These are phyloP conservation scores for Prinsepia uniflora DNA, from an alignment of 306 rosid genomes.

Conservation along the genomic window DNA sequence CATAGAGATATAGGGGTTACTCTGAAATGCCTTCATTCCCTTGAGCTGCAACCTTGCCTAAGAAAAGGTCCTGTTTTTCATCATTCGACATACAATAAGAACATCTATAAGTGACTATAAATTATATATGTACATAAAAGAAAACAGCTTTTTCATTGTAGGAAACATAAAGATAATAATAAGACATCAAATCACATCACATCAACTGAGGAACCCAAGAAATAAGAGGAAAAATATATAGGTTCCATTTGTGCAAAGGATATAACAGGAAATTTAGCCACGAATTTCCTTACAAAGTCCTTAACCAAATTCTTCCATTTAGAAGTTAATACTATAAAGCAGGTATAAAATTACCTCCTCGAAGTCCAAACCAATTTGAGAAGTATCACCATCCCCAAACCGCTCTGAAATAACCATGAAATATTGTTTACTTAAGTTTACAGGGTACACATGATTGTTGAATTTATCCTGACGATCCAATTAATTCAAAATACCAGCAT, in stretches of 20 bases:
- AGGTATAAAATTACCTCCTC: slow-evolving; percentile 69
- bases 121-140: too few relatives aligned
- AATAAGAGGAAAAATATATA: neutral
- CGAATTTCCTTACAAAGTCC: neutral
- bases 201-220: neutral
- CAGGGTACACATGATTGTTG: neutral
- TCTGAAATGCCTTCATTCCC: slow-evolving; percentile 42
- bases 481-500: slow-evolving; percentile 2
- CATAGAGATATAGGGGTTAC: slow-evolving; percentile 31
- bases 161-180: neutral
- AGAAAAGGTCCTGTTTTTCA: slow-evolving; percentile 62
- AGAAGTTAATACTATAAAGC: slow-evolving; percentile 6
- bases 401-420: slow-evolving; percentile 62
- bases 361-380: slow-evolving; percentile 96
- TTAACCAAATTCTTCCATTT: slow-evolving; percentile 1
- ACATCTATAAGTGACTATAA: slow-evolving; percentile 9
- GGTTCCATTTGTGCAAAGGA: neutral
- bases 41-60: slow-evolving; percentile 51
- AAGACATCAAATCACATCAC: too few relatives aligned
- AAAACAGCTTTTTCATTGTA: neutral
- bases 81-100: slow-evolving; percentile 13
- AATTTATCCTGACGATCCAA: neutral
- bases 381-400: slow-evolving; percentile 96
- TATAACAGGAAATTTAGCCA: neutral
- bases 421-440: slow-evolving; percentile 16